Conservation (phyloP, 495 filamentous ascomycete genomes). For the Hyphodiscus hymeniophilus region DNA sequence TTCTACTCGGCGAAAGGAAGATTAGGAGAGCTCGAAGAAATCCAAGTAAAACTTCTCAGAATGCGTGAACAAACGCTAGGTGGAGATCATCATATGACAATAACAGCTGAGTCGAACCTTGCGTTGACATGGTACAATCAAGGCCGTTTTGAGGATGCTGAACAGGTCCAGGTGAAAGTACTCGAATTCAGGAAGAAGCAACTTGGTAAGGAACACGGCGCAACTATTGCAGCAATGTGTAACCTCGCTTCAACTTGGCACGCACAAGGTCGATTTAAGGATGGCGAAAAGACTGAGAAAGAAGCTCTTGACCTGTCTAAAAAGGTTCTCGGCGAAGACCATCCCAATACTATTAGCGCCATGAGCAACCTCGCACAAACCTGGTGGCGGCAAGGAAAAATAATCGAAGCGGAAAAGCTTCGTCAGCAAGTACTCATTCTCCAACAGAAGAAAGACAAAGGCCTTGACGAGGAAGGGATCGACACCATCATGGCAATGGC, state of each 20-base stretch:
- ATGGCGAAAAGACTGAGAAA: conserved; percentile 12
- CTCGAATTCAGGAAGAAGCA: conserved; percentile 12
- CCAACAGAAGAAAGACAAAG: conserved; percentile 12
- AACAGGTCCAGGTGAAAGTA: conserved; percentile 9
- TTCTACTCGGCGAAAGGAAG: conserved; percentile 13
- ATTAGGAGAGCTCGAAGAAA: conserved; percentile 13
- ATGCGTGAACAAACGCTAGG: conserved; percentile 10
- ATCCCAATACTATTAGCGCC: conserved; percentile 24
- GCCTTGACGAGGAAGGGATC: conserved; percentile 19
- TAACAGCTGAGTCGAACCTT: conserved; percentile 7
- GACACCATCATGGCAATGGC: conserved; percentile 25
- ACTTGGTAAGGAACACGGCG: conserved; percentile 16
- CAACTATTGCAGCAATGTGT: conserved; percentile 27
- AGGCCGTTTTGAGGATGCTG: conserved; percentile 14
- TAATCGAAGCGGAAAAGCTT: conserved; percentile 23
- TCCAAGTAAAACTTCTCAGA: not conserved
- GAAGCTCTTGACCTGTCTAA: conserved; percentile 15
- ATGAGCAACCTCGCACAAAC: conserved; percentile 27
- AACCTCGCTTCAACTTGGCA: conserved; percentile 19
- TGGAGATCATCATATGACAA: conserved; percentile 14
- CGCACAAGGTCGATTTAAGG: conserved; percentile 4
- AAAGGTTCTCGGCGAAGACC: conserved; percentile 14
- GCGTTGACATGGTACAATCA: conserved; percentile 7
- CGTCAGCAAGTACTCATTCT: conserved; percentile 20
- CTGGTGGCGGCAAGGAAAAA: conserved; percentile 5